These are phyloP conservation scores for Ustulina deusta DNA, from an alignment of 2,329 filamentous ascomycete species.

Conservation along the genomic window DNA sequence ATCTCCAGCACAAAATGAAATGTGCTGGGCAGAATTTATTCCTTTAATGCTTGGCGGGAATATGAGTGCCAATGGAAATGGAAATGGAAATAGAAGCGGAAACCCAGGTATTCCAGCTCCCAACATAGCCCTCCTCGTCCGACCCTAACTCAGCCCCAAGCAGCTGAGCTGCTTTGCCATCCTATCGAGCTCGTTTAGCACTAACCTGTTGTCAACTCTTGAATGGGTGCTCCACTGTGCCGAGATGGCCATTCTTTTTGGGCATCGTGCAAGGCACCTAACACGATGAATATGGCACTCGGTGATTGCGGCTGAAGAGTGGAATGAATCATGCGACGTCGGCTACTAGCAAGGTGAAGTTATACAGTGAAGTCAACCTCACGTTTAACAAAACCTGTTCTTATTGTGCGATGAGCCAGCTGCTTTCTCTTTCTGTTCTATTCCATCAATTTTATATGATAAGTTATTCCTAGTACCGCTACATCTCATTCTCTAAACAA, in stretches of 20 bases:
- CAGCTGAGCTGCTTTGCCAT: conserved; percentile 20
- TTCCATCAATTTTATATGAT: not conserved
- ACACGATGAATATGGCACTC: conserved; percentile 20
- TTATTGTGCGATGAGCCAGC: not conserved
- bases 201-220: not conserved
- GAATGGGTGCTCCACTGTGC: conserved; percentile 2
- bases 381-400: not conserved
- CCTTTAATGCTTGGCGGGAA: conserved; percentile 1
- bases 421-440: not conserved
- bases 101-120: not conserved
- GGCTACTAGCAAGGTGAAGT: not conserved
- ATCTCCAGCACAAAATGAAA: not conserved
- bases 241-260: conserved; percentile 1
- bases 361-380: not conserved
- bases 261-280: conserved; percentile 21
- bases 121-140: conserved; percentile 7
- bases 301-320: conserved; percentile 36
- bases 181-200: conserved; percentile 4
- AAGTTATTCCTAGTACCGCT: not conserved
- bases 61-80: not conserved
- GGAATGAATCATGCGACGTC: not conserved
- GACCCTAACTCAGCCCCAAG: conserved; percentile 25
- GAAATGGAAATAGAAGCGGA: not conserved
- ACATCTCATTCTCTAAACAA: not conserved
- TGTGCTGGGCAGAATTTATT: no score